These are phyloP conservation scores for Yamadazyma blattariae DNA, from an alignment of 1,139 yeast species.

Conservation along the genomic window DNA sequence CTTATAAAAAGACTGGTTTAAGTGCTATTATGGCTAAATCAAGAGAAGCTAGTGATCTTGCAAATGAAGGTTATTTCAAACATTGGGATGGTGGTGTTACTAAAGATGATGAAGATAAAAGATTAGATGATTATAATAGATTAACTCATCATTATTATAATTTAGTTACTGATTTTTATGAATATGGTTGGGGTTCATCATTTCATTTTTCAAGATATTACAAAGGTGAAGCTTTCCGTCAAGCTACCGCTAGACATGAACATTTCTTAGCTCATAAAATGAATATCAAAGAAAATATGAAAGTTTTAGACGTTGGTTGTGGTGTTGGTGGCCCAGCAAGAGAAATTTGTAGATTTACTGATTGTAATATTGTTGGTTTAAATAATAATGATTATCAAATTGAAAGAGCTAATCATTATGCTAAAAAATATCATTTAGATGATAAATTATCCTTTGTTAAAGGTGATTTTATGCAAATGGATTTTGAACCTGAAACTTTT, in stretches of 20 bases:
- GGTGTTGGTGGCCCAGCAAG: slow-evolving; percentile 99
- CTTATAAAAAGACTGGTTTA: slow-evolving; percentile 66
- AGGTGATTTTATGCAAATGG: slow-evolving; percentile 99
- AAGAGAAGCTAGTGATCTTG: slow-evolving; percentile 78
- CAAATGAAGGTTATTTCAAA: slow-evolving; percentile 87
- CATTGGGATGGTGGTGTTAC: slow-evolving; percentile 94
- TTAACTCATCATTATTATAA: slow-evolving; percentile 95
- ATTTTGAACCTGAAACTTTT: slow-evolving; percentile 81
- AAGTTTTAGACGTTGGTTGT: slow-evolving; percentile 96
- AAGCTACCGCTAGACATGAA: slow-evolving; percentile 97
- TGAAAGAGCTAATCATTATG: slow-evolving; percentile 84
- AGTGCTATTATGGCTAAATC: slow-evolving; percentile 72
- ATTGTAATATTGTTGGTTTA: slow-evolving; percentile 81
- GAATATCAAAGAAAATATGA: slow-evolving; percentile 74
- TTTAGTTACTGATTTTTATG: slow-evolving; percentile 94
- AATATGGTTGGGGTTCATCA: slow-evolving; percentile 99
- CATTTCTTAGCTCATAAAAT: slow-evolving; percentile 90
- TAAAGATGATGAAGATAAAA: slow-evolving; percentile 68
- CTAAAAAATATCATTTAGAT: slow-evolving; percentile 61
- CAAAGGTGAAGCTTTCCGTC: slow-evolving; percentile 89
- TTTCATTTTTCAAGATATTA: slow-evolving; percentile 96
- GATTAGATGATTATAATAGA: slow-evolving; percentile 82
- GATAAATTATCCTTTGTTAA: slow-evolving; percentile 82
- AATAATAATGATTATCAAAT: slow-evolving; percentile 98
- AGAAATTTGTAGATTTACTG: slow-evolving; percentile 90